Evolutionary conservation across 2,329 filamentous ascomycete species (phyloP), one percentile per base, ranked within the genome.

Genomic region (Aspergillaceae sp.): DNA sequence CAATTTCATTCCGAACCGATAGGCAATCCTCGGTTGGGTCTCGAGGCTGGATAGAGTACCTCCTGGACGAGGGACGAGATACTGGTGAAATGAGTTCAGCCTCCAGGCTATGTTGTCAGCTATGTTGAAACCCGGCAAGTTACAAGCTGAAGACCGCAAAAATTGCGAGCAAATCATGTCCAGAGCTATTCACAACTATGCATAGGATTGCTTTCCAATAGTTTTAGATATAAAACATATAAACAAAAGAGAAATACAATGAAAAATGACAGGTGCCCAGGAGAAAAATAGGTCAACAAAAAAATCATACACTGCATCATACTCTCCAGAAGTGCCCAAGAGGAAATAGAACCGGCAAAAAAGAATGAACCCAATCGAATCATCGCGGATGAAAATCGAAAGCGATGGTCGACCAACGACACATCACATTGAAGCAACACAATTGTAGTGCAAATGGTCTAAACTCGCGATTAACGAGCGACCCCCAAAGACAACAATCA

Each of bases 381-480:
- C 44, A 55, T 56, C 52, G 52, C 45, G 48, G 50, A 50, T 50
- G 51, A 47, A 38, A 54, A 49, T 34, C 34, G 48, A 52, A 55
- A 52, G 46, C 54, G 47, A 47, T 46, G 47, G 50, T 48, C 52
- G 48, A 46, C 45, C 46, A 52, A 50, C 49, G 47, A 53, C 50
- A 46, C 38, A 49, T 43, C 41, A 43, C 51, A 38, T 38, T 44
- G 48, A 48, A 49, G 52, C 41, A 51, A 49, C 51, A 50, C 48
- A 54, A 54, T 57, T 60, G 54, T 55, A 48, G 44, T 38, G 54
- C 49, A 55, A 59, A 56, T 59, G 59, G 58, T 61, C 59, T 62
- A 62, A 49, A 44, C 51, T 61, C 56, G 56, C 56, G 48, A 43
- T 47, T 46, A 41, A 52, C 55, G 54, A 56, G 52, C 57, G 58